A percentile compares a stretch with the other conserved stretches of the same genome.
Evolutionary conservation across 2,329 filamentous ascomycete genomes (phyloP).

Genomic region (Ceratocystis lukuohia): DNA sequence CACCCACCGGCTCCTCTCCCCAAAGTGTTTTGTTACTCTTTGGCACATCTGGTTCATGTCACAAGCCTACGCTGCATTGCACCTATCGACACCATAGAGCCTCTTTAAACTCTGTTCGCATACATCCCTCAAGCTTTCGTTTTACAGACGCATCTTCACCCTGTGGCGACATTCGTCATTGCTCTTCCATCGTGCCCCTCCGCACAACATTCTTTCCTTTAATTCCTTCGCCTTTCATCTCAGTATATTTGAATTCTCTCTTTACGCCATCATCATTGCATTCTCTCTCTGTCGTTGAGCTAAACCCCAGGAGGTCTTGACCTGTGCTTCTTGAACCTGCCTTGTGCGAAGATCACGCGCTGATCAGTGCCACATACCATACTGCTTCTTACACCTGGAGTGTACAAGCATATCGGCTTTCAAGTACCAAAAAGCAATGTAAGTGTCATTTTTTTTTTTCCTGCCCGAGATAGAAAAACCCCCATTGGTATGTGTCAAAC

Average conservation of each 20-base stretch:
- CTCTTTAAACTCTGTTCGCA: not conserved
- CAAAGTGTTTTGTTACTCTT: not conserved
- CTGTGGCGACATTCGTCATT: not conserved
- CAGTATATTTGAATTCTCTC: not conserved
- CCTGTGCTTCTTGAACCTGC: not conserved
- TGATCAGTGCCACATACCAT: not conserved
- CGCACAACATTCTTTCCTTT: not conserved
- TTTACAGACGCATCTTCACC: not conserved
- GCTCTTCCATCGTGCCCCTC: not conserved
- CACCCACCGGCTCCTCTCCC: not conserved
- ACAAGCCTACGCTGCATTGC: not conserved
- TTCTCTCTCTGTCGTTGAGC: not conserved
- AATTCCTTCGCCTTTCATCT: not conserved
- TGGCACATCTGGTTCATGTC: not conserved
- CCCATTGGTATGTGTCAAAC: not conserved
- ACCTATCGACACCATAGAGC: not conserved
- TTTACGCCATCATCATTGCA: not conserved
- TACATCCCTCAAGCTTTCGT: not conserved
- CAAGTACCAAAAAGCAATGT: not conserved
- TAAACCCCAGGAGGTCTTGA: not conserved
- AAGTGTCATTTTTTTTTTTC: not conserved
- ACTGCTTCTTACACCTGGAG: constrained; percentile 1
- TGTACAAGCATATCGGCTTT: not conserved
- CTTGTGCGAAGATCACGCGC: not conserved
- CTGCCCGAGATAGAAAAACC: not conserved